Evolutionary conservation across 192 early-diverging fungal genomes (phyloP).

Genomic region (Pilaira anomala): DNA sequence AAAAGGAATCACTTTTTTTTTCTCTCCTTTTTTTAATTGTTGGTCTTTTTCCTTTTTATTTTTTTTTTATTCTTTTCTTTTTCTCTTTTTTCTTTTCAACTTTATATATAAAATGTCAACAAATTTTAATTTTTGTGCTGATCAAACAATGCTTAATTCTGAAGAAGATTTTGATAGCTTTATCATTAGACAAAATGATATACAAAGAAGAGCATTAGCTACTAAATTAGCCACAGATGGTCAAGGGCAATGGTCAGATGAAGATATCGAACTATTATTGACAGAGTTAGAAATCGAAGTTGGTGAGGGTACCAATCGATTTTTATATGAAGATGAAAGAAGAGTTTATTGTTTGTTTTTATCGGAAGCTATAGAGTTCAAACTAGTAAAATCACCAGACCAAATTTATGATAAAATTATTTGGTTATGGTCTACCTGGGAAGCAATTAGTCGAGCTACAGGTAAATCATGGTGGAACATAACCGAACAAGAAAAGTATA

Average conservation of each 20-base stretch:
- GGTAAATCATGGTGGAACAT: constrained; percentile 15
- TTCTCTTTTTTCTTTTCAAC: too few species aligned
- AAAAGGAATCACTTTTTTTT: too few species aligned
- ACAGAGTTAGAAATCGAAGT: constrained; percentile 2
- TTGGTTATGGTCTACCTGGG: constrained; percentile 14
- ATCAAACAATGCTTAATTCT: background rate
- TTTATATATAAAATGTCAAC: too few species aligned
- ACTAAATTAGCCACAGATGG: background rate
- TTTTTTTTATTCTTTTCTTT: too few species aligned
- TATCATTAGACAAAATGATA: background rate
- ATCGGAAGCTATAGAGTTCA: background rate
- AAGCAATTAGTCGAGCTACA: background rate
- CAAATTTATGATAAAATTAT: constrained; percentile 3
- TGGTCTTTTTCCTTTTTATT: too few species aligned
- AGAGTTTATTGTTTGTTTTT: background rate
- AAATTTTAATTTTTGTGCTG: too few species aligned
- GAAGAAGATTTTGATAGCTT: background rate
- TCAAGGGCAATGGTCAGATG: background rate
- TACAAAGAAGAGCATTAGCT: background rate
- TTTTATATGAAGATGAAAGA: constrained; percentile 6
- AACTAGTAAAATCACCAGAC: background rate
- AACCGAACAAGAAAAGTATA: constrained; percentile 2
- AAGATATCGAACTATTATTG: background rate
- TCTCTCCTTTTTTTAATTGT: too few species aligned
- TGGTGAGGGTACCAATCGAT: constrained; percentile 1